Conservation (phyloP, 1,284 basidiomycete genomes). For the Xerocomus minutiporus region DNA sequence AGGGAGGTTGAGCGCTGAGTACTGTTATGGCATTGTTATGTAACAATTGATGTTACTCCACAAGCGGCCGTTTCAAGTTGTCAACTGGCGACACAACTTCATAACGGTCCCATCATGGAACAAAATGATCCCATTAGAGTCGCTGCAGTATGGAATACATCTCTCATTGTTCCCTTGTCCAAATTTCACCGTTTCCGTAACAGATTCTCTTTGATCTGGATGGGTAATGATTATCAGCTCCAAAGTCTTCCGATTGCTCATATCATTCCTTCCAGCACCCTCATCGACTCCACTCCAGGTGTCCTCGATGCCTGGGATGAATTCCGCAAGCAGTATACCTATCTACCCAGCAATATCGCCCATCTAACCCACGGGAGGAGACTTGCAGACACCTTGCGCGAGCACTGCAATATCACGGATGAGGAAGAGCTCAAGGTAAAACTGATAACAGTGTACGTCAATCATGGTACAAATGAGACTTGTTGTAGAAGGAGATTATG, state of each 20-base stretch:
- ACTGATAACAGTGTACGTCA: constrained; percentile 2
- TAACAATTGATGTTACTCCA: neutral
- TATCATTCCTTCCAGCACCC: constrained; percentile 41
- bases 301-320: constrained; percentile 59
- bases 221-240: constrained; percentile 41
- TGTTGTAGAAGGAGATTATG: constrained; percentile 49
- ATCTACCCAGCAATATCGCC: constrained; percentile 45
- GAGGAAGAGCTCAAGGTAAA: constrained; percentile 51
- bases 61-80: no score
- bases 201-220: constrained; percentile 70
- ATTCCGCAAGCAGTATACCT: constrained; percentile 51
- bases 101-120: constrained; percentile 10
- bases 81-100: no score
- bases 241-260: constrained; percentile 6
- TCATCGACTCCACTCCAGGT: constrained; percentile 70
- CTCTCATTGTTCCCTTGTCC: neutral
- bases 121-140: constrained; percentile 14
- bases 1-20: neutral
- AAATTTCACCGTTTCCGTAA: constrained; percentile 6
- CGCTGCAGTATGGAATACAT: constrained; percentile 21
- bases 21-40: neutral
- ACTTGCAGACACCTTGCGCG: constrained; percentile 65
- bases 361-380: constrained; percentile 70
- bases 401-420: constrained; percentile 60
- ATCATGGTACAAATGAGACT: neutral